Base-by-base conservation (phyloP, 2,329 filamentous ascomycete species). In the Hypoxylon sp. region DNA sequence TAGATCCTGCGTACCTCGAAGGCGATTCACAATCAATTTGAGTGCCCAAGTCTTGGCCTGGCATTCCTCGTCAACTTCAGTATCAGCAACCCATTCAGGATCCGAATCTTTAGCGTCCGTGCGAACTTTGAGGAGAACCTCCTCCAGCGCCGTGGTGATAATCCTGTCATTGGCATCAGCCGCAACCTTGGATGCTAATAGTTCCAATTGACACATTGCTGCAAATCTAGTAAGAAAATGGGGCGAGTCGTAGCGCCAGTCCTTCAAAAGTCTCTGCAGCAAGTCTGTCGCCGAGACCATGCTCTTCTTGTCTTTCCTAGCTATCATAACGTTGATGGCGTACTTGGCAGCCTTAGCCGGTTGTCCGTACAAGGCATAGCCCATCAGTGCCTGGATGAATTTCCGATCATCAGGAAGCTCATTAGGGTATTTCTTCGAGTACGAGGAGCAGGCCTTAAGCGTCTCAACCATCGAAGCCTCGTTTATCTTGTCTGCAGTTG, bases 381-480 rank as follows among this genome's bases (percentile, higher is more conserved):
- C 90, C 64, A 90, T 88, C 75, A 99, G 85, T 1, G 93, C 90
- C 72, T 95, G 89, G 30, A 88, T 83, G 71, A 98, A 94, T 68
- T 91, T 91, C 58, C 90, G 88, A 65, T 97, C 91, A 62, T 88
- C 86, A 0, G 92, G 91, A 55, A 99, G 87, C 63, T 98, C 94
- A 10, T 89, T 84, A 0, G 94, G 89, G 70, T 96, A 94, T 71
- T 90, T 93, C 72, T 90, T 90, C 1, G 94, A 92, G 75, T 97
- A 99, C 1, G 91, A 93, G 8, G 94, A 91, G 75, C 95, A 97
- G 2, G 96, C 94, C 75, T 97, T 97, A 61, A 99, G 83, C 1
- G 94, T 94, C 72, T 97, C 92, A 11, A 95, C 92, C n/a, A 92
- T 89, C 2, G 87, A 84, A 1, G 87, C 77, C 55, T 94, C 91